Base-by-base conservation (phyloP, 2,329 filamentous ascomycete species). In the Emergomyces pasteurianus region DNA sequence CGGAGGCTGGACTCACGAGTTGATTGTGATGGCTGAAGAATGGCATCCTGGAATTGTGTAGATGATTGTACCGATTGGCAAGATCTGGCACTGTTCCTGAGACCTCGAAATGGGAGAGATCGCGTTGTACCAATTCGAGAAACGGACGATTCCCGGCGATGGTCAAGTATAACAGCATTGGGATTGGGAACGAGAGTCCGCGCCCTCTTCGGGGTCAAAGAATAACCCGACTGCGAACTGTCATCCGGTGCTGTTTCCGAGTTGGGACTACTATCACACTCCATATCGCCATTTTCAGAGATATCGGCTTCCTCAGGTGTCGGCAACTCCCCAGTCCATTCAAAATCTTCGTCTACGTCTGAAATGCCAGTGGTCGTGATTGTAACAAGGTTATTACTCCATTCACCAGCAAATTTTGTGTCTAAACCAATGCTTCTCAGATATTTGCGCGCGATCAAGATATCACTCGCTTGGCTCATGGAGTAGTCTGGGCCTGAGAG, bases 381-480 rank as follows among this genome's bases (percentile, higher is more conserved):
- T 55, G 63, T 62, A 49, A 67, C 66, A 61, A 71, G 63, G 47
- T 66, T 66, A 47, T 68, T 68, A 26, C 62, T 66, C 74, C 74
- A 76, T 59, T 68, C 63, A 0, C 74, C 74, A 31, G 69, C 71
- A 60, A 70, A 68, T 3, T 43, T 63, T 31, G 63, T 63, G 47
- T 71, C 65, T 10, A 76, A 63, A 0, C 65, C 67, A 16, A 65
- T 65, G n/a, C 65, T 69, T 9, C 66, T 64, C 40, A 76, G 47
- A 54, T 70, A 75, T 28, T 62, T 64, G 53, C 68, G 68, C 23
- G 72, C 73, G 6, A 64, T 63, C 21, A 69, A 52, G n/a, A 76
- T 49, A 21, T 75, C 72, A 1, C 66, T 64, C 0, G 64, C 61
- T 23, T 68, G 63, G 34, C 70, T 75, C 60, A 71, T 62, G 21